A percentile compares a stretch with the other conserved stretches of the same genome.
Conservation (phyloP, 352 stramenopile genomes). For the Globisporangium iwayamae region DNA sequence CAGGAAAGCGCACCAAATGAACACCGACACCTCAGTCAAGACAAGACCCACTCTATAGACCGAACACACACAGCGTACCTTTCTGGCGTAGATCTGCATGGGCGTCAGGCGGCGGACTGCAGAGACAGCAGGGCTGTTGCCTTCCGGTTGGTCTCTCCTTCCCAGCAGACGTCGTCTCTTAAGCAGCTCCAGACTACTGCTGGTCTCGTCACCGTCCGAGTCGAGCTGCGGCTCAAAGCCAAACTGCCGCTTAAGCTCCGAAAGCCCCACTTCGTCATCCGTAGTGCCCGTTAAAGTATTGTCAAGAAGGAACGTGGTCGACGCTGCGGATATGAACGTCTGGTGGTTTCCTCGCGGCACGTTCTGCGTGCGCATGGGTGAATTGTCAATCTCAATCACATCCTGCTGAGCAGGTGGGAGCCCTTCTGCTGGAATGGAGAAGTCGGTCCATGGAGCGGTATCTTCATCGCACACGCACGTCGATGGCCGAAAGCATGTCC, state of each 20-base stretch:
- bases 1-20: not conserved
- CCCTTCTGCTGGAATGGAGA: conserved; percentile 28
- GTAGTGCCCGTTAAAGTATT: not conserved
- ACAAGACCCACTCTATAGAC: not conserved
- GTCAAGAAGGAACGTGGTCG: conserved; percentile 2
- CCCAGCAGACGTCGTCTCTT: conserved; percentile 26
- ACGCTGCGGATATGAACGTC: conserved; percentile 10
- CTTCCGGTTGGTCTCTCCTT: not conserved
- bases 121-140: not conserved
- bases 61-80: conserved; percentile 22
- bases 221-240: conserved; percentile 35
- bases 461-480: conserved; percentile 51
- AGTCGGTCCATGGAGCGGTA: conserved; percentile 46
- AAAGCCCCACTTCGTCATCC: conserved; percentile 42
- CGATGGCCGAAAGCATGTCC: conserved; percentile 38
- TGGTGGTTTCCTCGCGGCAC: conserved; percentile 1
- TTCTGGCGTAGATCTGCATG: conserved; percentile 36
- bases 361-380: not conserved
- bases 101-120: conserved; percentile 15
- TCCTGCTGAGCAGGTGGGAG: not conserved
- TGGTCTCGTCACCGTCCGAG: conserved; percentile 19
- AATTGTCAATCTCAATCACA: not conserved
- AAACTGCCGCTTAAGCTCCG: conserved; percentile 64
- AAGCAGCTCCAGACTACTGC: conserved; percentile 4
- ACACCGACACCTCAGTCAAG: not conserved